Evolutionary conservation across 305 asterid genomes (phyloP).

Genomic region (Fraxinus floribunda): DNA sequence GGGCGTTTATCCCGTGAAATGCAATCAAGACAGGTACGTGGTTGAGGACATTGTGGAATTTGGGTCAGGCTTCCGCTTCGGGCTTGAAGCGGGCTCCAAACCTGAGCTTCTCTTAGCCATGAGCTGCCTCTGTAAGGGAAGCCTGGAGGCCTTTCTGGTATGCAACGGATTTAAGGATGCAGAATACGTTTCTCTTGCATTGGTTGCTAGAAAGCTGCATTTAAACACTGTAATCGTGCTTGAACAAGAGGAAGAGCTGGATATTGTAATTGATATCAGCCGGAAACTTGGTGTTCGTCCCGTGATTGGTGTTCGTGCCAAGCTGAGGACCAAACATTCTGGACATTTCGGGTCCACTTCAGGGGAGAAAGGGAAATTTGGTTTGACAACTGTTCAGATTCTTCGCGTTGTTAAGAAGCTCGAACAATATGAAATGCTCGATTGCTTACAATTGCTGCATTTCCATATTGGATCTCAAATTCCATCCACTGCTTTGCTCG

Average conservation of each 20-base stretch:
- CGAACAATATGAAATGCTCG: constrained; percentile 42
- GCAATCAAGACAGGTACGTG: constrained; percentile 54
- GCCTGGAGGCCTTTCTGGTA: constrained; percentile 45
- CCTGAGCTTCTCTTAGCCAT: constrained; percentile 63
- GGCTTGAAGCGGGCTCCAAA: constrained; percentile 66
- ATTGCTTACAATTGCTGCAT: constrained; percentile 60
- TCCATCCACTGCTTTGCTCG: constrained; percentile 47
- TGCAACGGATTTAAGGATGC: constrained; percentile 67
- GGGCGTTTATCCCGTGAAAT: constrained; percentile 69
- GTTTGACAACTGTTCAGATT: constrained; percentile 52
- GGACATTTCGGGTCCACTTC: constrained; percentile 73
- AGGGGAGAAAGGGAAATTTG: constrained; percentile 63
- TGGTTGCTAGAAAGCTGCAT: constrained; percentile 45
- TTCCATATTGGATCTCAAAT: constrained; percentile 69
- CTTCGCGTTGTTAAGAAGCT: constrained; percentile 57
- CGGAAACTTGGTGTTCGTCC: constrained; percentile 43
- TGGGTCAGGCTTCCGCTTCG: constrained; percentile 52
- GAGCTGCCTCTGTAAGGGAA: constrained; percentile 57
- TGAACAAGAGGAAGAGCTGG: constrained; percentile 64
- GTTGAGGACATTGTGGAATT: constrained; percentile 63
- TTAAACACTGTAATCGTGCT: constrained; percentile 58
- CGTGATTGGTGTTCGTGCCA: constrained; percentile 58
- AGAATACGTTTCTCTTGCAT: constrained; percentile 53
- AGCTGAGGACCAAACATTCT: constrained; percentile 56
- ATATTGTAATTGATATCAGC: constrained; percentile 50